These are phyloP conservation scores for Prunus mongolica DNA, from an alignment of 306 rosid genomes.

Conservation along the genomic window DNA sequence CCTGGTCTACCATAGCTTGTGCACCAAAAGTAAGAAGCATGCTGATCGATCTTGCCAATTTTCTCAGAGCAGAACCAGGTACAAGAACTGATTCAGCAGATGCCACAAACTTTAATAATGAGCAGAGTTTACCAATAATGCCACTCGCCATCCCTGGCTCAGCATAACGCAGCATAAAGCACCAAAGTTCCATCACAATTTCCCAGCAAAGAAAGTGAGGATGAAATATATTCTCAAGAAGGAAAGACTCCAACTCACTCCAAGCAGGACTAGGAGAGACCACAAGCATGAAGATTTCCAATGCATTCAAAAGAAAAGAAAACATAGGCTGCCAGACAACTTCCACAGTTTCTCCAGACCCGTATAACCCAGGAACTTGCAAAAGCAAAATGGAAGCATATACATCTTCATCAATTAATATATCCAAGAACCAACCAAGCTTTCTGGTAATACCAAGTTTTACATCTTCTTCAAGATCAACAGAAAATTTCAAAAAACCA, in stretches of 20 bases:
- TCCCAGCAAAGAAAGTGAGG: constrained; percentile 93
- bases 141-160: constrained; percentile 49
- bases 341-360: constrained; percentile 50
- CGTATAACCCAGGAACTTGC: constrained; percentile 53
- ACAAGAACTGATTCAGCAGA: constrained; percentile 56
- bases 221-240: constrained; percentile 78
- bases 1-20: constrained; percentile 50
- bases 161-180: constrained; percentile 72
- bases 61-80: constrained; percentile 60
- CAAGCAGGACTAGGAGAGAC: constrained; percentile 64
- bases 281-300: constrained; percentile 70
- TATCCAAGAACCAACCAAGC: constrained; percentile 64
- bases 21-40: constrained; percentile 56
- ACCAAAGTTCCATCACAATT: constrained; percentile 87
- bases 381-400: constrained; percentile 63
- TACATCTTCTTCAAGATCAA: constrained; percentile 43
- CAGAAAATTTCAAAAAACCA: constrained; percentile 56
- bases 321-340: constrained; percentile 65
- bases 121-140: constrained; percentile 49
- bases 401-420: constrained; percentile 61
- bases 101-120: constrained; percentile 61
- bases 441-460: constrained; percentile 48
- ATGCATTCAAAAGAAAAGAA: constrained; percentile 57
- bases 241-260: constrained; percentile 63
- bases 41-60: constrained; percentile 69